Percentiles rank a stretch among this genome's conserved stretches.
Evolutionary conservation across 2,329 filamentous ascomycete species (phyloP).

Genomic region (Onygena corvina): DNA sequence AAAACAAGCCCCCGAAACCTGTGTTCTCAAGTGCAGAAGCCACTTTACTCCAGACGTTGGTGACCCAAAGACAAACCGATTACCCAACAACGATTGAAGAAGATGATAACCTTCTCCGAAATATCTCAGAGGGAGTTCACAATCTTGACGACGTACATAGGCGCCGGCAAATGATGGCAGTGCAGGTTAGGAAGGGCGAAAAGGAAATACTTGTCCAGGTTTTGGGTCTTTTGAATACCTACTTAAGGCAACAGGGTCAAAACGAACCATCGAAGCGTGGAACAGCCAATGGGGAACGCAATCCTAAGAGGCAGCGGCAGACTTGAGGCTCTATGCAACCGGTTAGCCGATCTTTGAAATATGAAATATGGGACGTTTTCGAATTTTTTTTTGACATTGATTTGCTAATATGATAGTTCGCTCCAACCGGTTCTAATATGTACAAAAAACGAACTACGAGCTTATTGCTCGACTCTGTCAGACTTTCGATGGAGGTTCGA

Average conservation of each 20-base stretch:
- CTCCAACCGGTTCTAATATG: constrained; percentile 3
- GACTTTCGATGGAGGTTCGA: background rate
- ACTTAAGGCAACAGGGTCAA: constrained; percentile 19
- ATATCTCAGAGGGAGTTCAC: constrained; percentile 19
- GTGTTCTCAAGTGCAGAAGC: constrained; percentile 21
- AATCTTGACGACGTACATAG: constrained; percentile 20
- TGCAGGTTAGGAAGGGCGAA: constrained; percentile 58
- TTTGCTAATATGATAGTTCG: constrained; percentile 5
- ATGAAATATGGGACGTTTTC: constrained; percentile 7
- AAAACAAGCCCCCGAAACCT: constrained; percentile 29
- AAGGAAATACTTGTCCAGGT: constrained; percentile 53
- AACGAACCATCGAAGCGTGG: constrained; percentile 23
- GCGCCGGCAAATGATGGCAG: constrained; percentile 45
- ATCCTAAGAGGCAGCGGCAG: constrained; percentile 18
- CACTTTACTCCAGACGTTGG: constrained; percentile 25
- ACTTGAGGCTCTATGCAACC: too few relatives aligned
- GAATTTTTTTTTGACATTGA: constrained; percentile 12
- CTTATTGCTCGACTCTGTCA: background rate
- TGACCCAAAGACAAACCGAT: constrained; percentile 29
- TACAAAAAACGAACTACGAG: constrained; percentile 4
- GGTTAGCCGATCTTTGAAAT: background rate
- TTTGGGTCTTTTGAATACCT: constrained; percentile 23
- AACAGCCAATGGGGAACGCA: constrained; percentile 18
- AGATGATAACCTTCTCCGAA: constrained; percentile 35
- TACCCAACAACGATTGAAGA: constrained; percentile 45